A percentile compares a stretch with the other conserved stretches of the same genome.
Evolutionary conservation across 108 stramenopile genomes (phyloP).

Genomic region (Pseudonitzschia multistriata): DNA sequence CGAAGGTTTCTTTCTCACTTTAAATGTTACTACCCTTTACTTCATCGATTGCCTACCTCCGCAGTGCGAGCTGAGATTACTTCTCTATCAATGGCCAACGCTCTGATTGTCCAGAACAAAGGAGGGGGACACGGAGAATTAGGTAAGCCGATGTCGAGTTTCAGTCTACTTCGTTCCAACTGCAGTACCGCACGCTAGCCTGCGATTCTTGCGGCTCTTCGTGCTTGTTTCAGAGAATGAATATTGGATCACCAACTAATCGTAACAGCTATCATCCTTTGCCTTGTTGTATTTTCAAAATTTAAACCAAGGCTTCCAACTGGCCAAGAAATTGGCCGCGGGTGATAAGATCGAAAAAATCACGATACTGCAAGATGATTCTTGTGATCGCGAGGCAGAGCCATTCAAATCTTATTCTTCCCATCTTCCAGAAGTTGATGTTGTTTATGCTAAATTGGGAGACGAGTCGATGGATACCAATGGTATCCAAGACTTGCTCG

Average conservation of each 20-base stretch:
- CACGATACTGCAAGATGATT: constrained; percentile 82
- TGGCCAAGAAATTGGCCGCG: constrained; percentile 60
- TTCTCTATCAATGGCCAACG: constrained; percentile 19
- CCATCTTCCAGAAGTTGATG: constrained; percentile 69
- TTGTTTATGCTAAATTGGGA: constrained; percentile 66
- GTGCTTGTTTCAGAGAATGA: too few species aligned
- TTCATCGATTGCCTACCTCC: not conserved
- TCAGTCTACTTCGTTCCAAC: not conserved
- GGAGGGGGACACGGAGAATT: constrained; percentile 87
- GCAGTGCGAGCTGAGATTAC: not conserved
- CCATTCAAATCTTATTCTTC: constrained; percentile 74
- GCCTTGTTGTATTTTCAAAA: not conserved
- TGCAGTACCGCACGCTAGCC: too few species aligned
- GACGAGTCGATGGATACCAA: constrained; percentile 72
- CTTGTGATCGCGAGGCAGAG: constrained; percentile 66
- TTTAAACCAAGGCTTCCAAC: constrained; percentile 51
- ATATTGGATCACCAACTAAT: too few species aligned
- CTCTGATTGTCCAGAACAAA: constrained; percentile 87
- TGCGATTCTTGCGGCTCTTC: too few species aligned
- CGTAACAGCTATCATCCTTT: not conserved
- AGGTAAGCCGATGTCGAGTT: constrained; percentile 33
- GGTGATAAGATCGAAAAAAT: constrained; percentile 73
- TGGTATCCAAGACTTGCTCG: constrained; percentile 45
- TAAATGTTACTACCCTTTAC: too few species aligned
- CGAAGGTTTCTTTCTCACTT: not conserved